phyloP scores from a whole-genome alignment of 495 filamentous ascomycete species.

The Tuber microsphaerosporum region DNA sequence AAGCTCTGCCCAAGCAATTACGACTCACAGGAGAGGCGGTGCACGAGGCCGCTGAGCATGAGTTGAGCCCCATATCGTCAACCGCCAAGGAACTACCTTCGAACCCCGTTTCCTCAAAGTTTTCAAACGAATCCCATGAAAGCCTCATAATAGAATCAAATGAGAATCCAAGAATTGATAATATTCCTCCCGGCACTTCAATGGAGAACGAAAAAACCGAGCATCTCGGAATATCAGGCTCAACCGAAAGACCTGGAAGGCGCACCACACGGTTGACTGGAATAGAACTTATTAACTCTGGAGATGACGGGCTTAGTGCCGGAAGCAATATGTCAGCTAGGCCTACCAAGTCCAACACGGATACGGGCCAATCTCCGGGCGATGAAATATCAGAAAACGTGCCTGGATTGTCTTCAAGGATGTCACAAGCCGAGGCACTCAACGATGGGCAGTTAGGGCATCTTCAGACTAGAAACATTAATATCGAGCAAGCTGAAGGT shows the following conservation, averaged over 20 bases:
- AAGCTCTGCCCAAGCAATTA: neutral
- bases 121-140: neutral
- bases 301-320: neutral
- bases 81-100: neutral
- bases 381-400: neutral
- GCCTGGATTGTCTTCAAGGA: neutral
- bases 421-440: no score
- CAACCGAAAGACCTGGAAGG: neutral
- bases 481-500: constrained; percentile 3
- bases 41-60: neutral
- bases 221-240: neutral
- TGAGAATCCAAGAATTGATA: neutral
- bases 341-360: neutral
- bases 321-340: neutral
- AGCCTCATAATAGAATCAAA: neutral
- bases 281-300: neutral
- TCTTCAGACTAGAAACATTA: constrained; percentile 28
- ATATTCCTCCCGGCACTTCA: neutral
- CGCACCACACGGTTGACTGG: neutral
- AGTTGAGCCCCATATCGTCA: neutral
- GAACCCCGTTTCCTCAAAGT: neutral
- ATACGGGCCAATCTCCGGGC: neutral
- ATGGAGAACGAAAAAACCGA: neutral
- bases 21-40: neutral
- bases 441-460: constrained; percentile 23